Percentiles rank a stretch among this genome's conserved stretches.
These are phyloP conservation scores for Penicillium glabrum DNA, from an alignment of 2,329 filamentous ascomycete genomes.

Conservation along the genomic window DNA sequence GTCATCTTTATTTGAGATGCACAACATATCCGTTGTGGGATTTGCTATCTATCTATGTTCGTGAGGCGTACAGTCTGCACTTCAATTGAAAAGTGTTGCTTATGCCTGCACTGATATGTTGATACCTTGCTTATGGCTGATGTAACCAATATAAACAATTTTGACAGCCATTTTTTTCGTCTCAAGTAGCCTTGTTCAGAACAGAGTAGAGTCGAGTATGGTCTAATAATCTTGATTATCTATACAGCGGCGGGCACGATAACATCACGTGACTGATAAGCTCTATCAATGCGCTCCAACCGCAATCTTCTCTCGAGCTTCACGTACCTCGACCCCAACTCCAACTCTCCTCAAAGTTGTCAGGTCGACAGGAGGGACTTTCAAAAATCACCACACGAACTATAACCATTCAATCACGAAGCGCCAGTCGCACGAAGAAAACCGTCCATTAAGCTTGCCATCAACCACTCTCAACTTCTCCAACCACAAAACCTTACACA, in stretches of 20 bases:
- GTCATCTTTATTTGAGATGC: slow-evolving; percentile 8
- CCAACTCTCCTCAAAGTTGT: neutral
- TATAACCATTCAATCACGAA: neutral
- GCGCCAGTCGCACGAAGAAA: neutral
- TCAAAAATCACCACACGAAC: neutral
- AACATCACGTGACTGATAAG: slow-evolving; percentile 11
- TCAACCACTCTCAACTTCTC: neutral
- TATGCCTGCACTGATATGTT: slow-evolving; percentile 8
- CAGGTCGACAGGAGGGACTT: neutral
- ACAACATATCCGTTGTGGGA: slow-evolving; percentile 11
- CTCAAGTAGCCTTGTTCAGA: neutral
- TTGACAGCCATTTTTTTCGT: neutral
- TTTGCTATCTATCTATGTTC: slow-evolving; percentile 7
- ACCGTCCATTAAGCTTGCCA: too few species aligned
- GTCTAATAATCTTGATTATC: neutral
- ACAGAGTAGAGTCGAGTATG: neutral
- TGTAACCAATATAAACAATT: slow-evolving; percentile 11
- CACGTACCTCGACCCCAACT: neutral
- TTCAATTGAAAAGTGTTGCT: slow-evolving; percentile 15
- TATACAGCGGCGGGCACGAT: neutral
- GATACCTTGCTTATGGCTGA: slow-evolving; percentile 16
- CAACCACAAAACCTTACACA: neutral
- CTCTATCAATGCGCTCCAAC: neutral
- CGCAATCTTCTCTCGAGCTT: neutral
- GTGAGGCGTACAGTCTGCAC: slow-evolving; percentile 23